Evolutionary conservation across 78 protist species (phyloP).

Genomic region (Dictyostelium discoideum): DNA sequence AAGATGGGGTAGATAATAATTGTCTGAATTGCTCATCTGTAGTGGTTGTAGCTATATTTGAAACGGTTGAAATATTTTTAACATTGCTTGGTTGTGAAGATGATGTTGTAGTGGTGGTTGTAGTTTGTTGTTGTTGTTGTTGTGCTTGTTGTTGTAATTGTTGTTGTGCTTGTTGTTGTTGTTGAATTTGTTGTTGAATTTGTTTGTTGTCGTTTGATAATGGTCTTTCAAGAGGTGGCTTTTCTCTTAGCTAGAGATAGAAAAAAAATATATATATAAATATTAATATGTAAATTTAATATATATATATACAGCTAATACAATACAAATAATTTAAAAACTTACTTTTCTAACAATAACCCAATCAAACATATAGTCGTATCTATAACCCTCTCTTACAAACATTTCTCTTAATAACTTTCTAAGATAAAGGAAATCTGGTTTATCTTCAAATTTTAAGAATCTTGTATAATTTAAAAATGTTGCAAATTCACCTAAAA

Average conservation of each 20-base stretch:
- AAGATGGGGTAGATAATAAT: not conserved
- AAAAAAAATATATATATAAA: not conserved
- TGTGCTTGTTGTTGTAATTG: not conserved
- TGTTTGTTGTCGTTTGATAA: not conserved
- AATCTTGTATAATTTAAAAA: conserved; percentile 80
- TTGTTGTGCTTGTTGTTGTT: not conserved
- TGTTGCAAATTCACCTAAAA: conserved; percentile 60
- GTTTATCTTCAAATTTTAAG: conserved; percentile 87
- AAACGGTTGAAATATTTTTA: not conserved
- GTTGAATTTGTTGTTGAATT: conserved; percentile 5
- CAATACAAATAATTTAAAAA: not conserved
- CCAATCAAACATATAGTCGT: conserved; percentile 87
- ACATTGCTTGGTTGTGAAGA: not conserved
- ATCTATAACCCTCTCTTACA: conserved; percentile 84
- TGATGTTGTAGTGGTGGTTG: not conserved
- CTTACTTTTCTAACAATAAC: conserved; percentile 68
- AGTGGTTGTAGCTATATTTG: conserved; percentile 7
- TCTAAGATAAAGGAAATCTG: conserved; percentile 96
- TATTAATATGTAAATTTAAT: not conserved
- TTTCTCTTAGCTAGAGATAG: conserved; percentile 7
- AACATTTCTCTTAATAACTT: conserved; percentile 89
- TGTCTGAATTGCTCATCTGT: conserved; percentile 23
- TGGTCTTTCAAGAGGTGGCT: conserved; percentile 47
- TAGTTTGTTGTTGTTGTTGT: not conserved
- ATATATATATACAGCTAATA: not conserved